Base-by-base conservation (phyloP, 441 rosid species). In the Bruguiera hainesii region DNA sequence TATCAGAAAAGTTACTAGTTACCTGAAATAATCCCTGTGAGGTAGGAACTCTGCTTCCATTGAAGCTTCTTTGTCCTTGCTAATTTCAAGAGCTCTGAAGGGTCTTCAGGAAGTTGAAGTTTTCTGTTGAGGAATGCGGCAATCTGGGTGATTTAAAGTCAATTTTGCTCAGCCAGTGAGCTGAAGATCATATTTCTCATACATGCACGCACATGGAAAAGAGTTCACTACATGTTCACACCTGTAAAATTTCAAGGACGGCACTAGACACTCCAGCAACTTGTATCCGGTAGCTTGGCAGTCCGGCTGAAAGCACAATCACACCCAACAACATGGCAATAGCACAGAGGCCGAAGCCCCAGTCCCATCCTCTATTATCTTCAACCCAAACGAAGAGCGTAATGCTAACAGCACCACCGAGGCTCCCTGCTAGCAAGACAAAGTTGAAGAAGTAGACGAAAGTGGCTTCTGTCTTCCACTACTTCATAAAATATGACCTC, bases 341-440 rank as follows among this genome's bases (percentile, higher is more conserved):
- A 11, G 81, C n/a, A 18, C 77, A 56, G 21, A 84, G 0, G 15
- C 78, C 79, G 10, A 88, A 79, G 15, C 88, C 88, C 82, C 80
- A 73, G 60, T 81, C 90, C 88, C 89, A 86, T 49, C 91, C 91
- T 77, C 62, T 83, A 42, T 84, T 62, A 63, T 83, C 85, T 64
- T 88, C 83, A 20, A 88, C 58, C 89, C 88, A 84, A 15, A 86
- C 87, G 8, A 80, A 8, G 56, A 86, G 72, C 2, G 89, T 80
- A 29, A 84, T 70, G 71, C 89, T 80, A 33, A 71, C 56, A n/a
- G 82, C 80, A 18, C 80, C 82, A 3, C 94, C 91, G 0, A 70
- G 0, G 66, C 87, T 83, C 3, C 78, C 0, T 2, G 76, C 72
- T 4, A 86, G 70, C 80, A 86, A 51, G 56, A 86, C 56, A 58